Evolutionary conservation across 2,329 filamentous ascomycete genomes (phyloP).

Genomic region (Xylaria sp.): DNA sequence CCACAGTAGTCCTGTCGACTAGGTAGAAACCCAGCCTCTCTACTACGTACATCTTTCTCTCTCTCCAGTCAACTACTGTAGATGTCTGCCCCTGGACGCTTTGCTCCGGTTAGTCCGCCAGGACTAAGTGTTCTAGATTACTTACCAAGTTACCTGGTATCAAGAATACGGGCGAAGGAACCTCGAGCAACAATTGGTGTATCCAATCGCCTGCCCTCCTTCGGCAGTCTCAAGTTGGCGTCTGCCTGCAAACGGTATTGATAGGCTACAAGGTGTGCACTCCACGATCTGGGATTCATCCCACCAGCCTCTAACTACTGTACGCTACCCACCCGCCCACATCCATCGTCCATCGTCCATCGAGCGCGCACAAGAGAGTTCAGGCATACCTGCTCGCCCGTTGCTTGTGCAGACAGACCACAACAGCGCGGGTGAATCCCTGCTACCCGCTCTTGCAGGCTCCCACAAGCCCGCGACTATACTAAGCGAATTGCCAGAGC

Average conservation of each 20-base stretch:
- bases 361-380: conserved; percentile 35
- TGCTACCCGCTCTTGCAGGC: conserved; percentile 58
- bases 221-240: conserved; percentile 43
- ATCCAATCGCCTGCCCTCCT: conserved; percentile 40
- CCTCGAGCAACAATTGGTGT: conserved; percentile 32
- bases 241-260: conserved; percentile 40
- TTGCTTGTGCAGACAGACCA: conserved; percentile 50
- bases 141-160: too few relatives aligned
- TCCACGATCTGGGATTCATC: conserved; percentile 48
- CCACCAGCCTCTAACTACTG: conserved; percentile 33
- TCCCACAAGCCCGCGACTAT: conserved; percentile 39
- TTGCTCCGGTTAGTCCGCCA: conserved; percentile 32
- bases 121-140: conserved; percentile 12
- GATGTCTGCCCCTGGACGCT: conserved; percentile 18
- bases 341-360: not conserved
- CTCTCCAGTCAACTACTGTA: not conserved
- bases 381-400: conserved; percentile 44
- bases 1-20: conserved; percentile 4
- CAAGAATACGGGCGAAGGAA: conserved; percentile 32
- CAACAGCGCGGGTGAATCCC: conserved; percentile 50
- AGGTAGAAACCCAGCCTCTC: conserved; percentile 41
- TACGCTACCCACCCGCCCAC: conserved; percentile 25
- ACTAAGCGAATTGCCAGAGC: conserved; percentile 27
- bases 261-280: conserved; percentile 48
- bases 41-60: not conserved